Conservation (phyloP, 768 basidiomycete genomes). For the Tulasnella sp. region DNA sequence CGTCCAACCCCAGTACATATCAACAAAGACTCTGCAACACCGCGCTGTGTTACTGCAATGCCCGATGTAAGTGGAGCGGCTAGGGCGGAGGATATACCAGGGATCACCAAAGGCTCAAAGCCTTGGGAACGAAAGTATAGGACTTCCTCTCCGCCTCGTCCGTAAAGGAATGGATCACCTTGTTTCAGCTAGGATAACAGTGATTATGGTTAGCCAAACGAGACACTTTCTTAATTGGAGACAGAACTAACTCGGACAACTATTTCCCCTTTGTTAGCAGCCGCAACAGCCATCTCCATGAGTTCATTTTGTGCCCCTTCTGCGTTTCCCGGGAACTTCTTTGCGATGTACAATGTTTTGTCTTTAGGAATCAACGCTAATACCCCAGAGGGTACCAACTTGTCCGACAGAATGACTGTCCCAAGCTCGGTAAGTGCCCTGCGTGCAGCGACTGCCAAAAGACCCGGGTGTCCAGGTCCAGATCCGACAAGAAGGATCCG, state of each 20-base stretch:
- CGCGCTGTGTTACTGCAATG: conserved; percentile 91
- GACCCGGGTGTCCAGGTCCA: conserved; percentile 86
- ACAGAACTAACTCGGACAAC: conserved; percentile 63
- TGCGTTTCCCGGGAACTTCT: conserved; percentile 95
- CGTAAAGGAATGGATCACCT: conserved; percentile 93
- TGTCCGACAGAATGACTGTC: conserved; percentile 86
- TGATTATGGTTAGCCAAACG: background rate
- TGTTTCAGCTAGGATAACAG: conserved; percentile 61
- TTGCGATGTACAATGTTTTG: conserved; percentile 73
- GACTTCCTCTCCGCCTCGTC: conserved; percentile 87
- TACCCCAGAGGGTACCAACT: conserved; percentile 83
- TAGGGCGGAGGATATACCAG: conserved; percentile 80
- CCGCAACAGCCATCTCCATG: conserved; percentile 83
- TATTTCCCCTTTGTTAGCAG: conserved; percentile 60
- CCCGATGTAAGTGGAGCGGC: conserved; percentile 82
- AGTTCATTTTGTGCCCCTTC: conserved; percentile 90
- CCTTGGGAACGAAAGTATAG: conserved; percentile 81
- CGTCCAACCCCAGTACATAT: conserved; percentile 93
- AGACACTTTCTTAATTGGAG: background rate
- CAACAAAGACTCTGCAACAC: conserved; percentile 77
- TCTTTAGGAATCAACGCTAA: conserved; percentile 64
- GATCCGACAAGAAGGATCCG: conserved; percentile 86
- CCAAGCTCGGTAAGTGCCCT: conserved; percentile 64
- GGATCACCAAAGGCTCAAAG: conserved; percentile 71
- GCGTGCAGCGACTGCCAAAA: conserved; percentile 81